Evolutionary conservation across 129 eudicot genomes (phyloP).

Genomic region (Lonicera japonica): DNA sequence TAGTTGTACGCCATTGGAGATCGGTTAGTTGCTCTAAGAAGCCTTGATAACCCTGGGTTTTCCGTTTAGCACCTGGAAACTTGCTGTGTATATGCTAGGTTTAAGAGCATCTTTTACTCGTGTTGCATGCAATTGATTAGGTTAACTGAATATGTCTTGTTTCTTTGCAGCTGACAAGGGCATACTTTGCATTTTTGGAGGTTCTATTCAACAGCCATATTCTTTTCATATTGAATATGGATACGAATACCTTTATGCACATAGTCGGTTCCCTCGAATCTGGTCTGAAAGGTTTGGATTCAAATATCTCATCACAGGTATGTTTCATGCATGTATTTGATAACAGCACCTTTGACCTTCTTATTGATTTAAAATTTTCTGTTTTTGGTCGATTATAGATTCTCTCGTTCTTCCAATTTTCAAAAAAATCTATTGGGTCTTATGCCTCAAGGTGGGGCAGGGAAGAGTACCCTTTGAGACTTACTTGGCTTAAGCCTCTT

Average conservation of each 20-base stretch:
- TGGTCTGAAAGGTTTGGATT: conserved; percentile 86
- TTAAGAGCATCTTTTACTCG: neutral
- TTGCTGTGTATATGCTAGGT: neutral
- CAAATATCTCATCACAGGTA: conserved; percentile 93
- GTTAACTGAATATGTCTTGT: neutral
- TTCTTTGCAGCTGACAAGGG: conserved; percentile 69
- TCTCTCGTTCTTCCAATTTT: no score
- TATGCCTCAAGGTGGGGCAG: no score
- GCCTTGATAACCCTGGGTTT: no score
- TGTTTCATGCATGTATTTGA: conserved; percentile 2
- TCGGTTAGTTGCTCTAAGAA: no score
- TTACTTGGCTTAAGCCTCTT: no score
- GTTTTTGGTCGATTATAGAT: neutral
- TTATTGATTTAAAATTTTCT: neutral
- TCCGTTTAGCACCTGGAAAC: no score
- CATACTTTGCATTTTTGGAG: conserved; percentile 93
- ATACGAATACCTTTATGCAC: conserved; percentile 74
- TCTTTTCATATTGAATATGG: conserved; percentile 58
- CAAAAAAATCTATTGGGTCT: no score
- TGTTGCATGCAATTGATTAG: neutral
- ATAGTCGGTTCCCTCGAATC: conserved; percentile 93
- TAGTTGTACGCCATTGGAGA: no score
- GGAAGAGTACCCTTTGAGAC: no score
- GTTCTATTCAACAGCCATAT: conserved; percentile 88
- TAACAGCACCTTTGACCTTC: neutral